Evolutionary conservation across 163 green algal genomes (phyloP), one percentile per base, ranked within the genome.

Genomic region (Chlorella variabilis): DNA sequence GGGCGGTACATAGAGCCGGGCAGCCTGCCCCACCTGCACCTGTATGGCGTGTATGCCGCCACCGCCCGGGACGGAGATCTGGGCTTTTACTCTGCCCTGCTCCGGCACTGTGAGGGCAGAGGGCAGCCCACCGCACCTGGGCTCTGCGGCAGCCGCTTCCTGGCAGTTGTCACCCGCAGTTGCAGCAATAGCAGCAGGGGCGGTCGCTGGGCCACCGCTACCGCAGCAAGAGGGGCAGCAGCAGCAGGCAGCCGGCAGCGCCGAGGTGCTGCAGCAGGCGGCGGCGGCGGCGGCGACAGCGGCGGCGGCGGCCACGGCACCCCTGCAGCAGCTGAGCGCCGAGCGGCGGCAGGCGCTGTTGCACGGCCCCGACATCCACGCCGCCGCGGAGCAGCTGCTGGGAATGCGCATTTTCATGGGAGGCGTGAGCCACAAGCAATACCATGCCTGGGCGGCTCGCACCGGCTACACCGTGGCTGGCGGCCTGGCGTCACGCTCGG

Each of bases 41-140:
- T 93, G 48, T 88, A 91, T 62, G 90, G 90, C 20, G 85, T 88
- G 8, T 93, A 83, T 69, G 70, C 80, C 3, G 41, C 77, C 56
- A 93, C 89, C 1, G 23, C 56, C 21, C 78, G 88, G n/a, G 89
- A 93, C 34, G 49, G 69, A 0, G 77, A 93, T 48, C n/a, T 48
- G 49, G 33, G 27, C 5, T 78, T 83, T 41, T 83, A 83, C 38
- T 34, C 56, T 9, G 33, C 75, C 1, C 41, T 76, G 34, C 81
- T 81, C 36, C 39, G 58, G 2, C 29, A 45, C 39, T 81, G 75
- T 41, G 59, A 81, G 31, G 41, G 2, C 18, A 33, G 51, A 3
- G 20, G 38, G 29, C 27, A 3, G n/a, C 56, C 1, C 4, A 3
- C 4, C 4, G n/a, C n/a, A n/a, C n/a, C n/a, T n/a, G n/a, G n/a